Percentiles rank a stretch among this genome's conserved stretches.
These are phyloP conservation scores for Diaporthe ampelina DNA, from an alignment of 2,329 filamentous ascomycete species.

Conservation along the genomic window DNA sequence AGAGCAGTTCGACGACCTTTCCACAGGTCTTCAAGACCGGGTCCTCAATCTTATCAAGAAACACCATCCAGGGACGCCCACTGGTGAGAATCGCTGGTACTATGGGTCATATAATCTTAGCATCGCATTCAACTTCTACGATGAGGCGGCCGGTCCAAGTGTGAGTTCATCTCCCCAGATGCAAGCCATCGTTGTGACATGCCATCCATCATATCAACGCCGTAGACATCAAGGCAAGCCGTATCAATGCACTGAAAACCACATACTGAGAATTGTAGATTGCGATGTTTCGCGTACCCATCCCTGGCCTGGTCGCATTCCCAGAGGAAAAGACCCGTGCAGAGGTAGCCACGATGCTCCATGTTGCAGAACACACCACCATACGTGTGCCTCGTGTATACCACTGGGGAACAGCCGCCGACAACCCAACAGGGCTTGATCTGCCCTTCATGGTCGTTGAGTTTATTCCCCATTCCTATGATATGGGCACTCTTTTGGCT, in stretches of 20 bases:
- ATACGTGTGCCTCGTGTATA: constrained; percentile 13
- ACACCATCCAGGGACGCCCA: constrained; percentile 3
- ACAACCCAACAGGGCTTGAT: neutral
- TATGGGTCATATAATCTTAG: constrained; percentile 11
- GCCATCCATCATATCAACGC: neutral
- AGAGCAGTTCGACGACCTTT: constrained; percentile 1
- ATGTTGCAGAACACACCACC: constrained; percentile 9
- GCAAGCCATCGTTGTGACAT: neutral
- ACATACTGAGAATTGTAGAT: neutral
- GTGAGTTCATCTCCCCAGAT: neutral
- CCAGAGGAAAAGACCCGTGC: neutral
- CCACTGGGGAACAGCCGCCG: neutral
- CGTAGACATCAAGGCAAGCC: neutral
- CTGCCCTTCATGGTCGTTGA: constrained; percentile 3
- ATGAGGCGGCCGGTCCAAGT: neutral
- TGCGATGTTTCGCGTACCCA: constrained; percentile 3
- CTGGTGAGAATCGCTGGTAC: neutral
- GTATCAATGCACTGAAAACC: neutral
- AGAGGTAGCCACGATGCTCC: neutral
- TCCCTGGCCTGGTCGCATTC: neutral
- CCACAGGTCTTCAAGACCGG: neutral
- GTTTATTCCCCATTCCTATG: constrained; percentile 1
- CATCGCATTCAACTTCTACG: neutral
- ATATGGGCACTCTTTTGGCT: neutral
- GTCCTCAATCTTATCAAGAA: neutral